Conservation (phyloP, 306 rosid species). For the Vigna radiata region DNA sequence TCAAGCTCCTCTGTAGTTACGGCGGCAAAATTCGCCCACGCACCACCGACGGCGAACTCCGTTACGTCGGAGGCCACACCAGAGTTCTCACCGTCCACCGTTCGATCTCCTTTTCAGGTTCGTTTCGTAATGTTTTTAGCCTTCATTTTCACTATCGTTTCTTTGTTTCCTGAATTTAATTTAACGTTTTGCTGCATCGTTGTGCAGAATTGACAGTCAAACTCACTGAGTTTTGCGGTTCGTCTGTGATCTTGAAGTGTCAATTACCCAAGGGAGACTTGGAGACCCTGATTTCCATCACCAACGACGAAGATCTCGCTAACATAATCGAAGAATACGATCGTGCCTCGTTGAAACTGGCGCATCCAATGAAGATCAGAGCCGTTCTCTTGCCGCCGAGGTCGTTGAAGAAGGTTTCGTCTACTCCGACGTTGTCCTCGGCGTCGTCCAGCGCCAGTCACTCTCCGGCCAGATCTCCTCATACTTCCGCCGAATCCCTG, state of each 20-base stretch:
- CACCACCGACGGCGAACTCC: slow-evolving; percentile 74
- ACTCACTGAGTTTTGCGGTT: slow-evolving; percentile 78
- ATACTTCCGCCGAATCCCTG: slow-evolving; percentile 47
- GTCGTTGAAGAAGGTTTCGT: slow-evolving; percentile 59
- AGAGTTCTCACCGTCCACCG: slow-evolving; percentile 82
- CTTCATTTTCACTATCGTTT: neutral
- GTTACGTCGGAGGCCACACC: slow-evolving; percentile 87
- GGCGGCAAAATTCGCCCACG: slow-evolving; percentile 88
- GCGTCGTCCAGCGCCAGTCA: slow-evolving; percentile 49
- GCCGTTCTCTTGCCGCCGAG: slow-evolving; percentile 67
- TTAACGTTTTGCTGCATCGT: neutral
- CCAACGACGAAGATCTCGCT: slow-evolving; percentile 76
- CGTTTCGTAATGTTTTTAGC: neutral
- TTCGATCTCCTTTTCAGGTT: slow-evolving; percentile 70
- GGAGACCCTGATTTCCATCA: slow-evolving; percentile 80
- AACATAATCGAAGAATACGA: slow-evolving; percentile 73
- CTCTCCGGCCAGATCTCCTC: slow-evolving; percentile 56
- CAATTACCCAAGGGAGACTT: slow-evolving; percentile 79
- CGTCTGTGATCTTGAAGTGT: slow-evolving; percentile 69
- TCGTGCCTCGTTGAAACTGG: slow-evolving; percentile 56
- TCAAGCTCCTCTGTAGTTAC: slow-evolving; percentile 86
- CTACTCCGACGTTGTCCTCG: slow-evolving; percentile 54
- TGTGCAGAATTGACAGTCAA: slow-evolving; percentile 74
- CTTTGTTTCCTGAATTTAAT: neutral
- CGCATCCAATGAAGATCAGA: slow-evolving; percentile 68